phyloP scores from a whole-genome alignment of 2,329 filamentous ascomycete genomes.

The Colletotrichum eremochloae region DNA sequence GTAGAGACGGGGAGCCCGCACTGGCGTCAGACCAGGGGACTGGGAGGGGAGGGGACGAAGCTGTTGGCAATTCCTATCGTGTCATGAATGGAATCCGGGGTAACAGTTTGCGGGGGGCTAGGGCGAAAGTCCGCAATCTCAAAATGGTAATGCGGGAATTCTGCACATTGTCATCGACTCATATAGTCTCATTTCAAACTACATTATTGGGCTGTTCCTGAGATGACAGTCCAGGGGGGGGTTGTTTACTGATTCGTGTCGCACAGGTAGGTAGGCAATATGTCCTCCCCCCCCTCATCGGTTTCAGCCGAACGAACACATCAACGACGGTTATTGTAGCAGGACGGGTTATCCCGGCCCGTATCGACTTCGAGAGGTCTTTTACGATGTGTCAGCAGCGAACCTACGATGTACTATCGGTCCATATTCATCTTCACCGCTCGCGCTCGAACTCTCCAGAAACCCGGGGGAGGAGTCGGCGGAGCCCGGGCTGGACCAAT shows the following conservation, averaged over 20 bases:
- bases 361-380: background rate
- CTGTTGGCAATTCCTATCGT: conserved; percentile 37
- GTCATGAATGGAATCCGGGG: conserved; percentile 40
- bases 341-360: conserved; percentile 12
- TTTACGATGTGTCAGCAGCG: background rate
- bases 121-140: background rate
- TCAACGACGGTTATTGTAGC: conserved; percentile 27
- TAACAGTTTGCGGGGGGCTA: conserved; percentile 32
- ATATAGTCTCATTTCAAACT: background rate
- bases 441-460: background rate
- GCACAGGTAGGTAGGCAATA: too few species aligned
- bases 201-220: background rate
- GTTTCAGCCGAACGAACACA: conserved; percentile 35
- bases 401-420: background rate
- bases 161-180: background rate
- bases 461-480: background rate
- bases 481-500: conserved; percentile 5
- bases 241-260: conserved; percentile 20
- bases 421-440: background rate
- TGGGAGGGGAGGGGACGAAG: conserved; percentile 9
- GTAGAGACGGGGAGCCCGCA: background rate
- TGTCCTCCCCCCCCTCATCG: background rate
- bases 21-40: background rate
- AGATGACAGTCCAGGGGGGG: background rate
- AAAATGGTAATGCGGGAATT: conserved; percentile 12